Evolutionary conservation across 306 rosid species (phyloP).

Genomic region (Adenanthera pavonina): DNA sequence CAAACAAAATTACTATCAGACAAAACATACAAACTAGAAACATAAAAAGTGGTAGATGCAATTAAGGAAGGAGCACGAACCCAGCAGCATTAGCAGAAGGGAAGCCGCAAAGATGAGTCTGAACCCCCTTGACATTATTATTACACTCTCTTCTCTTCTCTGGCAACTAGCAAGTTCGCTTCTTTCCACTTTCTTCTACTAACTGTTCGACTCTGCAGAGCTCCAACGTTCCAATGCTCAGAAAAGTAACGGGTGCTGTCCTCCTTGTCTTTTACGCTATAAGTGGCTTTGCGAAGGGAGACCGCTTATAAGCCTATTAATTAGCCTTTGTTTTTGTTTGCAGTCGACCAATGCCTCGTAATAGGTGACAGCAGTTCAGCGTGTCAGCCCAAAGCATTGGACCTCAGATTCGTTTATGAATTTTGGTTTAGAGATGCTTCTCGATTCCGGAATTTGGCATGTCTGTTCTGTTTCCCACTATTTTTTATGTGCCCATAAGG

Average conservation of each 20-base stretch:
- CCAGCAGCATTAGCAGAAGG: constrained; percentile 64
- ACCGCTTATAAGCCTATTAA: not conserved
- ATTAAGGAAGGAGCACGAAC: constrained; percentile 54
- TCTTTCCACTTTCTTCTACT: not conserved
- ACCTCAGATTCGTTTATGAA: constrained; percentile 47
- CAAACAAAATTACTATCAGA: not conserved
- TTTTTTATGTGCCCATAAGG: not conserved
- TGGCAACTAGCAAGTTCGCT: constrained; percentile 9
- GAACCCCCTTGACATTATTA: constrained; percentile 59
- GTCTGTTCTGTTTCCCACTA: constrained; percentile 45
- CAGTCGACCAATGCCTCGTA: constrained; percentile 9
- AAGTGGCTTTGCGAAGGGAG: not conserved
- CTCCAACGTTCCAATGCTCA: constrained; percentile 20
- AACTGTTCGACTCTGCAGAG: not conserved
- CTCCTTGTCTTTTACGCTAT: not conserved
- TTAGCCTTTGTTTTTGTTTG: not conserved
- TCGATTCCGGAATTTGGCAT: constrained; percentile 58
- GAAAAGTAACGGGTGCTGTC: constrained; percentile 61
- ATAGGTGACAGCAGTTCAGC: constrained; percentile 38
- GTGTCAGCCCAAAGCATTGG: constrained; percentile 53
- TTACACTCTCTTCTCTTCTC: not conserved
- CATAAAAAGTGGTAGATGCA: not conserved
- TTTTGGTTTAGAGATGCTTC: constrained; percentile 42
- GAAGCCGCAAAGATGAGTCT: constrained; percentile 52
- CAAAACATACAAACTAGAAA: not conserved